Conservation (phyloP, 2,329 filamentous ascomycete genomes). For the Fusarium stilboides region DNA sequence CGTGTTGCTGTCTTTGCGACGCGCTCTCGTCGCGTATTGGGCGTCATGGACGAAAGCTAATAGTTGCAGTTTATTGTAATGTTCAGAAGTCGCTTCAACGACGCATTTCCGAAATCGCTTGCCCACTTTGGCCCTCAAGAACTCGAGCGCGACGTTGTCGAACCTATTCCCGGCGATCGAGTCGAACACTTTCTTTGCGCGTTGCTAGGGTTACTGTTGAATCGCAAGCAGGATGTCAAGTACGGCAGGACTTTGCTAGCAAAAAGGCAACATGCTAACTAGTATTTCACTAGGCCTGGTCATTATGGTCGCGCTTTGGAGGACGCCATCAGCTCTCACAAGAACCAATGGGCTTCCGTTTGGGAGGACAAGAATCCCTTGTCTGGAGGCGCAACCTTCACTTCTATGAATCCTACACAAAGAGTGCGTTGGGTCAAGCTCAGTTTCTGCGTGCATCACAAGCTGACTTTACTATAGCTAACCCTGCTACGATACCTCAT, state of each 20-base stretch:
- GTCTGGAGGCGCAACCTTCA: conserved; percentile 84
- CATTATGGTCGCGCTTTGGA: conserved; percentile 95
- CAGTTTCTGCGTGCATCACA: conserved; percentile 9
- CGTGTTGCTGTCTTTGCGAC: conserved; percentile 60
- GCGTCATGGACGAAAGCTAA: conserved; percentile 54
- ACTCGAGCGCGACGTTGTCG: conserved; percentile 87
- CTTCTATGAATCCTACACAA: conserved; percentile 84
- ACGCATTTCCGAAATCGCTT: conserved; percentile 89
- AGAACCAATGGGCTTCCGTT: conserved; percentile 86
- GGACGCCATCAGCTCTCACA: conserved; percentile 89
- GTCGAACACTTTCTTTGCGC: conserved; percentile 92
- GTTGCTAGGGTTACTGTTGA: conserved; percentile 87
- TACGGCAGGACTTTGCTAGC: conserved; percentile 65
- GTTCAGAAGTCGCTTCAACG: conserved; percentile 94
- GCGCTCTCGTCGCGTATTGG: conserved; percentile 67
- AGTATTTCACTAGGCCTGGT: conserved; percentile 74
- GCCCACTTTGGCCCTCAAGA: conserved; percentile 95
- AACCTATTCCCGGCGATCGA: conserved; percentile 83
- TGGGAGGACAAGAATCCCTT: conserved; percentile 91
- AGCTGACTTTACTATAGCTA: conserved; percentile 68
- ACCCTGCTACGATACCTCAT: conserved; percentile 86
- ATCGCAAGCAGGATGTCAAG: conserved; percentile 99
- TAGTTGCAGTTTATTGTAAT: conserved; percentile 90
- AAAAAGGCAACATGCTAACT: conserved; percentile 31
- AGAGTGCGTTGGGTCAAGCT: conserved; percentile 70